Conservation (phyloP, 306 rosid genomes). For the Morella rubra region DNA sequence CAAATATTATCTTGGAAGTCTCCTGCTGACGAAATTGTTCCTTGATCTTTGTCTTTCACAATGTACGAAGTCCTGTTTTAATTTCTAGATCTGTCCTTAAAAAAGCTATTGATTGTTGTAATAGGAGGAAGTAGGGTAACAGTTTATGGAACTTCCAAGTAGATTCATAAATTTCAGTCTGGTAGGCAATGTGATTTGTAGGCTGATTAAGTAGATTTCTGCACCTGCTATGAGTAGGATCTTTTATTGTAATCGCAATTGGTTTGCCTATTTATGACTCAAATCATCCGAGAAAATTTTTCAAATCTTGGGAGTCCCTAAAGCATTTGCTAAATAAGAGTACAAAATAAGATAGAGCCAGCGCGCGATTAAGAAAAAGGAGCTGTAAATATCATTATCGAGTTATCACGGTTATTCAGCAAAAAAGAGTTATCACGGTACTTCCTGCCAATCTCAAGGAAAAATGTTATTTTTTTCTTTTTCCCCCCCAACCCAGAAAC, state of each 20-base stretch:
- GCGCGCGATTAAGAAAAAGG: too few relatives aligned
- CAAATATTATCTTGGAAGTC: not conserved
- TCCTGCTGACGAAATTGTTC: conserved; percentile 41
- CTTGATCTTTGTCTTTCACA: conserved; percentile 28
- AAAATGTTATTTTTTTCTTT: too few relatives aligned
- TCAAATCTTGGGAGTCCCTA: not conserved
- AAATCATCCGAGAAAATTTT: conserved; percentile 29
- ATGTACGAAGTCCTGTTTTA: conserved; percentile 38
- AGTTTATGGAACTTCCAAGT: conserved; percentile 37
- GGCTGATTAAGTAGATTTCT: conserved; percentile 59
- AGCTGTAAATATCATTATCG: too few relatives aligned
- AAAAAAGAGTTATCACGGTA: too few relatives aligned
- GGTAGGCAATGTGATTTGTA: conserved; percentile 54
- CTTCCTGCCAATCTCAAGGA: too few relatives aligned
- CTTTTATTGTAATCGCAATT: conserved; percentile 43
- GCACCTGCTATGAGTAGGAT: conserved; percentile 48
- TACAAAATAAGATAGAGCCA: too few relatives aligned
- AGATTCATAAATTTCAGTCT: conserved; percentile 36
- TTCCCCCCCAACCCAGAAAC: too few relatives aligned
- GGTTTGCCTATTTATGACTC: conserved; percentile 38
- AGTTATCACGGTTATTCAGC: too few relatives aligned
- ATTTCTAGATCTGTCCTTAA: conserved; percentile 27
- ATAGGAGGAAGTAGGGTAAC: conserved; percentile 42
- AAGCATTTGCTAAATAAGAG: not conserved
- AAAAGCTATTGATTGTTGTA: conserved; percentile 25